Base-by-base conservation (phyloP, 257 asterid species). In the Nicotiana sylvestris region DNA sequence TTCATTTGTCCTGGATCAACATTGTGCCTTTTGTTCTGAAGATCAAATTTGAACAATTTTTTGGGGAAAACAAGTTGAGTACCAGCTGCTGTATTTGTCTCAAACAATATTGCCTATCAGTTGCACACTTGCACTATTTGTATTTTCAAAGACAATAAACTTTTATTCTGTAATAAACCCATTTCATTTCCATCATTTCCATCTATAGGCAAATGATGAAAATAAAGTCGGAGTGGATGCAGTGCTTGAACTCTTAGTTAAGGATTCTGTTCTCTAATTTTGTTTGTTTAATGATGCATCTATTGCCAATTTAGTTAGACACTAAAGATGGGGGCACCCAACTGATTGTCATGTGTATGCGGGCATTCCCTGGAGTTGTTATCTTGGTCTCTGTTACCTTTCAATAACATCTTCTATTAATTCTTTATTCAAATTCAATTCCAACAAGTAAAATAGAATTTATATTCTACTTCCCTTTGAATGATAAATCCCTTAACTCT, bases 191-290 rank as follows among this genome's bases (percentile, higher is more conserved):
- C 33, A 27, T 16, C 25, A 16, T 66, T 32, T 16, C 49, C 17
- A 27, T 76, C 80, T 27, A 27, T 76, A 3, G 64, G 43, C 43
- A 76, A 51, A 76, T 51, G 80, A 76, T 76, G 64, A 51, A 76
- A 76, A 8, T 49, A 76, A 51, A 76, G 27, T 76, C 8, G 43
- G 60, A 49, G 12, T 25, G 43, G 60, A 6, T 74, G 61, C 61
- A 49, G 79, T 74, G 27, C 43, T 46, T 74, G 39, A 49, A 74
- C 29, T 72, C 78, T 21, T 46, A 43, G 32, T 61, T 61, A n/a
- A 61, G 13, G 37, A 72, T 21, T 6, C 9, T 74, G 27, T 33
- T 51, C 53, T 27, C 33, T 32, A 32, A 32, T 32, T 7, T 49
- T 15, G 18, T 27, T 27, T 74, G 27, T 27, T 27, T 74, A 51